Conservation (phyloP, 2,329 filamentous ascomycete species). For the Fonsecaea monophora region DNA sequence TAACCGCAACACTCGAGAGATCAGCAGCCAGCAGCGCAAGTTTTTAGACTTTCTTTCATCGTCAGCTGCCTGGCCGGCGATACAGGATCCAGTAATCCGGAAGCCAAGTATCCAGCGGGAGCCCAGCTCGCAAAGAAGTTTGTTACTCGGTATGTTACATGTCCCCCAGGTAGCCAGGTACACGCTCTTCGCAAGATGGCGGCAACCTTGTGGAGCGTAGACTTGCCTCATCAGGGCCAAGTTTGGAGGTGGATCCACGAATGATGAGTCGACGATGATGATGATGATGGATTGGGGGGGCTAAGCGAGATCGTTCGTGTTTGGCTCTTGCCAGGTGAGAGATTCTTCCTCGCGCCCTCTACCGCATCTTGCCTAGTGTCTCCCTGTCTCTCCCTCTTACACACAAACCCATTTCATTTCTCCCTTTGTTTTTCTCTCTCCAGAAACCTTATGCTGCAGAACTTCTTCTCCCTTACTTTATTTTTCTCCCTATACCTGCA, state of each 20-base stretch:
- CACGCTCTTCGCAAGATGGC: neutral
- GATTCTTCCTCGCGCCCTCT: neutral
- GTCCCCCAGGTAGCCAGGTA: neutral
- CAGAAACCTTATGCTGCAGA: neutral
- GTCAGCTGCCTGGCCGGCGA: neutral
- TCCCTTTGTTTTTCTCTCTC: neutral
- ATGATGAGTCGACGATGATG: no score
- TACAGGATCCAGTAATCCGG: neutral
- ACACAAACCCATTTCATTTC: neutral
- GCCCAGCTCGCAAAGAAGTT: conserved; percentile 1
- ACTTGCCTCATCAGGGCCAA: neutral
- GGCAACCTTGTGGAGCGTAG: neutral
- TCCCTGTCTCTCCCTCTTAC: neutral
- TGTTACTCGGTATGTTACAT: neutral
- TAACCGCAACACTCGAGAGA: neutral
- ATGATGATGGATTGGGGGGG: no score
- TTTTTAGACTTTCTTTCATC: conserved; percentile 2
- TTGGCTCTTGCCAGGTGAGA: no score
- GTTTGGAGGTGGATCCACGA: neutral
- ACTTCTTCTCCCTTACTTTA: neutral
- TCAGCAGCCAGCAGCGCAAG: neutral
- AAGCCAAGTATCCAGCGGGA: neutral
- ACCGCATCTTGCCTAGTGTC: neutral
- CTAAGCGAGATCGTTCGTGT: neutral
- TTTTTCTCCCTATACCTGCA: no score